Evolutionary conservation across 1,284 basidiomycete genomes (phyloP).

Genomic region (Cutaneotrichosporon sp.): DNA sequence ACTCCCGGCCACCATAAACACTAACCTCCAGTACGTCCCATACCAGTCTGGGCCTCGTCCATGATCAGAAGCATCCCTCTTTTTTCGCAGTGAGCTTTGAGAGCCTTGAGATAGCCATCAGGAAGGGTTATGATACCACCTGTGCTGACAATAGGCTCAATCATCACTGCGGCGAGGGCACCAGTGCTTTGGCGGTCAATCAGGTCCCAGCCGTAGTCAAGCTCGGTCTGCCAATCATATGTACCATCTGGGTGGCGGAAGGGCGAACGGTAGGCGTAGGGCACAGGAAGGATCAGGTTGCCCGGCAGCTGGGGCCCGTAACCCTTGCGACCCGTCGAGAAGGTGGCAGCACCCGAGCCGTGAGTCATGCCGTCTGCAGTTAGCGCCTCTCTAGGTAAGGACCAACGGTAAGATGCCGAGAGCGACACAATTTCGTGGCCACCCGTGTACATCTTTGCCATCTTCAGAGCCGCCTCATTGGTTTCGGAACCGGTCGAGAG

Average conservation of each 20-base stretch:
- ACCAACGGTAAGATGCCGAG: slow-evolving; percentile 28
- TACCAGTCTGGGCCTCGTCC: slow-evolving; percentile 82
- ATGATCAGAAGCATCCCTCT: slow-evolving; percentile 58
- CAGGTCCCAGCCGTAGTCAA: slow-evolving; percentile 36
- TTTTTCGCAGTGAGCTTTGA: slow-evolving; percentile 30
- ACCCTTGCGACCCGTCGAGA: slow-evolving; percentile 28
- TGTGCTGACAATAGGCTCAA: slow-evolving; percentile 50
- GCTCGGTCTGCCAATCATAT: slow-evolving; percentile 41
- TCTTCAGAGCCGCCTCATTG: slow-evolving; percentile 35
- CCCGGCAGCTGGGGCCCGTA: slow-evolving; percentile 35
- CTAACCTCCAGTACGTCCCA: slow-evolving; percentile 68
- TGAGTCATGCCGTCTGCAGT: slow-evolving; percentile 33
- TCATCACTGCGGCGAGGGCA: slow-evolving; percentile 32
- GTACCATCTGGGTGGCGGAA: slow-evolving; percentile 32
- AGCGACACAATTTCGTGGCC: slow-evolving; percentile 35
- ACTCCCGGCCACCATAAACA: no score
- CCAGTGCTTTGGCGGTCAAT: slow-evolving; percentile 36
- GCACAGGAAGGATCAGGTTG: slow-evolving; percentile 23
- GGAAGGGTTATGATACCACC: slow-evolving; percentile 36
- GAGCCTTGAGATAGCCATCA: slow-evolving; percentile 26
- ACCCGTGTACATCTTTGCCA: slow-evolving; percentile 42
- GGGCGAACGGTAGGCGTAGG: slow-evolving; percentile 29
- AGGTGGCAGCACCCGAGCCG: slow-evolving; percentile 35
- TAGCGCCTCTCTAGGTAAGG: not conserved
- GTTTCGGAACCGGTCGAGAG: slow-evolving; percentile 36